Evolutionary conservation across 2,329 filamentous ascomycete genomes (phyloP).

Genomic region (Dothideomycetes sp.): DNA sequence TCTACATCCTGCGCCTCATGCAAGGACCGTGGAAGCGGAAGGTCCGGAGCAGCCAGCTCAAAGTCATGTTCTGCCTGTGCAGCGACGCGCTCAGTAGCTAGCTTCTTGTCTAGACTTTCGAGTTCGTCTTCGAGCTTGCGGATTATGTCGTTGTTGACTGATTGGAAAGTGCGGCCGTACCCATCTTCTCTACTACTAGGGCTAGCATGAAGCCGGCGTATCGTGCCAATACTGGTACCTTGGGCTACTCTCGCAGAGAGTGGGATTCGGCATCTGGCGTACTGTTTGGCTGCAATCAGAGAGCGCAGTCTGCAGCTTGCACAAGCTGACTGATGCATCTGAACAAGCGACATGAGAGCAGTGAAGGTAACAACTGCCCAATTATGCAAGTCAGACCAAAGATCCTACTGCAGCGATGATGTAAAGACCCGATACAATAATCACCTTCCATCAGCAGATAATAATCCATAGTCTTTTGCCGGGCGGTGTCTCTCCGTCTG

Average conservation of each 20-base stretch:
- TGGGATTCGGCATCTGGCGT: conserved; percentile 4
- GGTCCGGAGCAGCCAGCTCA: neutral
- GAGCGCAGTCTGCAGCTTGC: conserved; percentile 7
- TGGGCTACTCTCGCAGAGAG: conserved; percentile 3
- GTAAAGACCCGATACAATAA: too few relatives aligned
- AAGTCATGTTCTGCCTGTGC: conserved; percentile 4
- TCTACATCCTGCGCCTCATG: neutral
- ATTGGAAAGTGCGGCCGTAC: neutral
- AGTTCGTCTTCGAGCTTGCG: neutral
- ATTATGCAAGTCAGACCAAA: too few relatives aligned
- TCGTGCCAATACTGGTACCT: neutral
- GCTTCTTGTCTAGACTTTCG: neutral
- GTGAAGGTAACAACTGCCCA: too few relatives aligned
- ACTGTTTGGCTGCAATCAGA: conserved; percentile 8
- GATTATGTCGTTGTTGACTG: neutral
- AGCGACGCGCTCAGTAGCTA: neutral
- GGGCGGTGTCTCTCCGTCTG: neutral
- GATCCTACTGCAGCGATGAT: too few relatives aligned
- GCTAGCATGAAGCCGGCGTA: neutral
- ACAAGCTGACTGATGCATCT: conserved; percentile 7
- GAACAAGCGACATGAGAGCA: conserved; percentile 2
- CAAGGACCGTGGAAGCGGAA: neutral
- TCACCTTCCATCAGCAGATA: too few relatives aligned
- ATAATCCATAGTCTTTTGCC: too few relatives aligned
- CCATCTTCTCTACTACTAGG: neutral